Conservation (phyloP, 768 basidiomycete species). For the Lentinus brumalis region DNA sequence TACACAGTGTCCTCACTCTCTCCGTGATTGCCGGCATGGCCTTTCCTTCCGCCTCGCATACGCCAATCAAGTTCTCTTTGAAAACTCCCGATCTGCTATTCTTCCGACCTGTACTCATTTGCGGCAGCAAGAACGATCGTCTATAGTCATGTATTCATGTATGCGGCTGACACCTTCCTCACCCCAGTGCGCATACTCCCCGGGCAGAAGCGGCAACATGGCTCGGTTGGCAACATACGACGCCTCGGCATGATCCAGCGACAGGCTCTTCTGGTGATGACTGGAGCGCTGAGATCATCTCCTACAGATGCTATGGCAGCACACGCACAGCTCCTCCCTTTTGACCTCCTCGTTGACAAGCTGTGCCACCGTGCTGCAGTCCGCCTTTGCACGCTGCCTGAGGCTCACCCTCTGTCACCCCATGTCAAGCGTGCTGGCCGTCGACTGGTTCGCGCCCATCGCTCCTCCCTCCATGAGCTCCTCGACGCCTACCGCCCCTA, state of each 20-base stretch:
- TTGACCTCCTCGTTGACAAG: constrained; percentile 21
- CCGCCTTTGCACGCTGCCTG: constrained; percentile 24
- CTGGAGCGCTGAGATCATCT: constrained; percentile 27
- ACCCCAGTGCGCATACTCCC: neutral
- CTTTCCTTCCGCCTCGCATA: too few relatives aligned
- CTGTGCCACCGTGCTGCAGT: constrained; percentile 14
- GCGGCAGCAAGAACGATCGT: too few relatives aligned
- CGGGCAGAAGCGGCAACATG: neutral
- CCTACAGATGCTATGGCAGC: constrained; percentile 25
- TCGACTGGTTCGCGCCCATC: constrained; percentile 18
- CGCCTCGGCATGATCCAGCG: constrained; percentile 25
- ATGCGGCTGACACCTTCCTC: constrained; percentile 22
- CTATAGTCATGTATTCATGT: too few relatives aligned
- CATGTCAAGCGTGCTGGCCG: constrained; percentile 11
- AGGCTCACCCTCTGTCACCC: constrained; percentile 20
- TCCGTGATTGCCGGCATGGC: too few relatives aligned
- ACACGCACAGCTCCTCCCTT: constrained; percentile 24
- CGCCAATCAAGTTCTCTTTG: too few relatives aligned
- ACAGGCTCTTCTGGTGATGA: constrained; percentile 23
- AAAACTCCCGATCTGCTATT: too few relatives aligned
- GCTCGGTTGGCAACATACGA: constrained; percentile 4
- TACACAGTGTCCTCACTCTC: too few relatives aligned
- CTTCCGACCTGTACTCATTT: too few relatives aligned
- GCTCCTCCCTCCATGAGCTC: constrained; percentile 24
- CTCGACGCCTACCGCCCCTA: constrained; percentile 15